Evolutionary conservation across 352 stramenopile genomes (phyloP).

Genomic region (Globisporangium yorkense): DNA sequence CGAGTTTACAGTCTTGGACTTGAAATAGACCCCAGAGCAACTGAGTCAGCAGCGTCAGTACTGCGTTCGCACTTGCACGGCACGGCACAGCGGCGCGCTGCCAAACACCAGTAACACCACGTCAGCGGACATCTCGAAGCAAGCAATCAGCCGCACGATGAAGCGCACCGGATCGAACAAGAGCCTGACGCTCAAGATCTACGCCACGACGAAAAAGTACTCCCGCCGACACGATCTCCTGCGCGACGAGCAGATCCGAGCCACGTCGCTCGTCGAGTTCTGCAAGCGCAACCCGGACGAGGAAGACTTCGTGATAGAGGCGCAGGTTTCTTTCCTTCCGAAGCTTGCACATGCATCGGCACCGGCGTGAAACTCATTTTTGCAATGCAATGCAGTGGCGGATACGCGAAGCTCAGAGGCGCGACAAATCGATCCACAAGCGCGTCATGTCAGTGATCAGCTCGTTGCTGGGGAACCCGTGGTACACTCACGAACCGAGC

Average conservation of each 20-base stretch:
- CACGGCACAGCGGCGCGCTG: too few species aligned
- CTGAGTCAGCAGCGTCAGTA: too few species aligned
- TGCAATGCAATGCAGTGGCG: slow-evolving; percentile 19
- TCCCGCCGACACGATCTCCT: slow-evolving; percentile 29
- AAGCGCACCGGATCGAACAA: slow-evolving; percentile 9
- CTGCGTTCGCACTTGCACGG: too few species aligned
- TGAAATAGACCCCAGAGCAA: too few species aligned
- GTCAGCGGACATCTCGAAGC: too few species aligned
- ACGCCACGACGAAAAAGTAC: slow-evolving; percentile 30
- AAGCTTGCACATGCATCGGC: background rate
- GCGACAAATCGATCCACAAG: slow-evolving; percentile 22
- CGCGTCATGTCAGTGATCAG: slow-evolving; percentile 20
- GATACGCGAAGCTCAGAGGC: slow-evolving; percentile 26
- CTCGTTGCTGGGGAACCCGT: slow-evolving; percentile 17
- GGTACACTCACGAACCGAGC: slow-evolving; percentile 15
- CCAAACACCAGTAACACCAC: too few species aligned
- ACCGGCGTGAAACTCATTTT: background rate
- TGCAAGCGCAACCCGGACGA: slow-evolving; percentile 49
- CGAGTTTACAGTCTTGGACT: too few species aligned
- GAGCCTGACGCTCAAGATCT: slow-evolving; percentile 21
- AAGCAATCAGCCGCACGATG: background rate
- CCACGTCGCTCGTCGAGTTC: slow-evolving; percentile 27
- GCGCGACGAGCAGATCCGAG: slow-evolving; percentile 25
- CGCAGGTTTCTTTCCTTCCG: slow-evolving; percentile 19
- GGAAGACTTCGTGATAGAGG: slow-evolving; percentile 36